Evolutionary conservation across 2,329 filamentous ascomycete genomes (phyloP), one percentile per base, ranked within the genome.

Genomic region (Phyllosticta ampelicida): DNA sequence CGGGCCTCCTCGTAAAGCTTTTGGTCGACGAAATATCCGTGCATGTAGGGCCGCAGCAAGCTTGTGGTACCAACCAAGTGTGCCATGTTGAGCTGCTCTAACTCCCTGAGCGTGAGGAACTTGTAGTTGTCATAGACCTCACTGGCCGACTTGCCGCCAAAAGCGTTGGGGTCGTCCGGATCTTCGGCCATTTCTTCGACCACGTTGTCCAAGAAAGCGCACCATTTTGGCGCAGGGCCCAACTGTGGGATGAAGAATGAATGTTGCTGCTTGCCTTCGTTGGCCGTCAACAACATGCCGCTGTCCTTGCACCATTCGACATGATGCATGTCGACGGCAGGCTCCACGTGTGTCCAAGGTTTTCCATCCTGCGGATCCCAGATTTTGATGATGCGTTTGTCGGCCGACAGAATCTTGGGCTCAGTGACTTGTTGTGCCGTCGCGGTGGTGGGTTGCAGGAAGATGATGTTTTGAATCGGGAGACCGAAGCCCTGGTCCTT

Each of bases 111-210:
- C 1, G 92, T 96, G 68, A 99, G 78, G 82, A 99, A 99, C 75
- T 97, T 99, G 83, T 92, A 97, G 74, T 99, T 97, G 74, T 99
- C 94, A 77, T 99, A 99, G 9, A 94, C 89, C 65, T 94, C 86
- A 28, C 86, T 86, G 60, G 78, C 80, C 28, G 80, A 78, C 68
- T 86, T 65, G 28, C 60, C 54, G 49, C 71, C 73, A 65, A 74
- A 80, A 2, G 77, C 74, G 59, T 81, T 80, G 5, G 84, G 84
- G 66, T 86, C 84, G 65, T 83, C 81, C 9, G 78, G 77, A 64
- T 86, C 82, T 69, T 97, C 92, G 9, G 92, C 92, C 90, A 99
- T 96, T 73, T 99, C 95, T 75, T 99, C 94, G 9, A 97, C 94
- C 67, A 99, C 84, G 67, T 95, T 96, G 74, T 99, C 95, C 62